Percentiles rank a stretch among this genome's conserved stretches.
phyloP scores from a whole-genome alignment of 2,329 filamentous ascomycete genomes.

The Trichoderma oligosporum region DNA sequence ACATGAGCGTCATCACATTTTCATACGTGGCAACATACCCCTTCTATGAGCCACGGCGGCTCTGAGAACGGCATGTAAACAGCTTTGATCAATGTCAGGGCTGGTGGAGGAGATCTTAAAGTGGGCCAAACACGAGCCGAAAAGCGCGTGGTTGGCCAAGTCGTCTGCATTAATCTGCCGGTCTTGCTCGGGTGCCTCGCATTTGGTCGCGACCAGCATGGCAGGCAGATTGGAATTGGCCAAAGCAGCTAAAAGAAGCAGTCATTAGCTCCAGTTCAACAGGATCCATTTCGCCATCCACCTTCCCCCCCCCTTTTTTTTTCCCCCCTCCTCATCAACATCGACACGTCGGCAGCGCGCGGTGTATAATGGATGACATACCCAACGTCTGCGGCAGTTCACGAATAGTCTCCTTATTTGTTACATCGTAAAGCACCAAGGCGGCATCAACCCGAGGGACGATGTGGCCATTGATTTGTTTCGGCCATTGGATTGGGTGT shows the following conservation, averaged over 20 bases:
- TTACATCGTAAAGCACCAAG: constrained; percentile 83
- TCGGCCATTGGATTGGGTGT: constrained; percentile 62
- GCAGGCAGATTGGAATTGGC: constrained; percentile 70
- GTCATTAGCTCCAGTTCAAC: neutral
- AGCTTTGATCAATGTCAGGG: constrained; percentile 69
- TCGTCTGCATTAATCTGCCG: constrained; percentile 67
- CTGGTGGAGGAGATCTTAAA: constrained; percentile 69
- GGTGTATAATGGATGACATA: constrained; percentile 40
- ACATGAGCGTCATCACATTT: neutral
- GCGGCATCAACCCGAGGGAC: constrained; percentile 78
- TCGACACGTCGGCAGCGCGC: neutral
- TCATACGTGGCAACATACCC: constrained; percentile 51
- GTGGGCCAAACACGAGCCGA: constrained; percentile 65
- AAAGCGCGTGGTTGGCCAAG: constrained; percentile 59
- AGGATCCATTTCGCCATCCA: neutral
- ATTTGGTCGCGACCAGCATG: constrained; percentile 84
- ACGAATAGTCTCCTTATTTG: constrained; percentile 68
- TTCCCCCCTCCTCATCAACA: neutral
- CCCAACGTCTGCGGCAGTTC: constrained; percentile 73
- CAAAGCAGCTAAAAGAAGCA: constrained; percentile 63
- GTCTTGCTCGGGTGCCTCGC: constrained; percentile 68
- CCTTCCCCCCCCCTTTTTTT: neutral
- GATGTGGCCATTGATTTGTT: constrained; percentile 64
- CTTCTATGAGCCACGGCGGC: constrained; percentile 63
- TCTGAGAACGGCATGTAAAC: constrained; percentile 70